Evolutionary conservation across 805 yeast genomes (phyloP).

Genomic region (Metschnikowia arizonensis): DNA sequence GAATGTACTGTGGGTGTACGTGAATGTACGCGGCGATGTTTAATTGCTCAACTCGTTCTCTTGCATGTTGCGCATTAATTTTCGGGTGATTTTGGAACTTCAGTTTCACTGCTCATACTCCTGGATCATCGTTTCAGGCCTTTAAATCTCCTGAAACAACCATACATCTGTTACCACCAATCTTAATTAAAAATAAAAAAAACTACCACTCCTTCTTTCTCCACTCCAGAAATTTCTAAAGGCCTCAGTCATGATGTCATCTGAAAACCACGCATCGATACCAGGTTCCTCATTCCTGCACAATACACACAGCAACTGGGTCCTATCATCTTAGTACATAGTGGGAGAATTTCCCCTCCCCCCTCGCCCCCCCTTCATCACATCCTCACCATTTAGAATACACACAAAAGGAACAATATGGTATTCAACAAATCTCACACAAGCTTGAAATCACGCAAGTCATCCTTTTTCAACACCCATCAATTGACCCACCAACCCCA

Average conservation of each 20-base stretch:
- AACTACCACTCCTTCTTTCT: too few relatives aligned
- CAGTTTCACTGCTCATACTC: too few relatives aligned
- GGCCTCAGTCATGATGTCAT: background rate
- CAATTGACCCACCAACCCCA: constrained; percentile 36
- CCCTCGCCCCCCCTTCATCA: too few relatives aligned
- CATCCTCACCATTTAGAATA: background rate
- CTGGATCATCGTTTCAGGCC: too few relatives aligned
- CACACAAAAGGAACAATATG: constrained; percentile 8
- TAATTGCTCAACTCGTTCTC: background rate
- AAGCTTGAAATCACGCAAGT: constrained; percentile 36
- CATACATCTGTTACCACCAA: too few relatives aligned
- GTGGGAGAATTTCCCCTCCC: background rate
- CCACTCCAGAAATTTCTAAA: background rate
- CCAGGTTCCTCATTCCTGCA: constrained; percentile 8
- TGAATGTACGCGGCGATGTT: background rate
- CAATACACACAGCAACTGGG: constrained; percentile 13
- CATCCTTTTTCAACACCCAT: constrained; percentile 35
- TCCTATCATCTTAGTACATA: background rate
- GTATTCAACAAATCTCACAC: constrained; percentile 34
- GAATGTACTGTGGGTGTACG: too few relatives aligned
- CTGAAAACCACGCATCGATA: background rate
- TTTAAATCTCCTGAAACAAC: too few relatives aligned
- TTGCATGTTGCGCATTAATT: background rate
- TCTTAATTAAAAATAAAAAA: too few relatives aligned
- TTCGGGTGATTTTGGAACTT: background rate